phyloP scores from a whole-genome alignment of 495 filamentous ascomycete species.

The Penicillium soppii region DNA sequence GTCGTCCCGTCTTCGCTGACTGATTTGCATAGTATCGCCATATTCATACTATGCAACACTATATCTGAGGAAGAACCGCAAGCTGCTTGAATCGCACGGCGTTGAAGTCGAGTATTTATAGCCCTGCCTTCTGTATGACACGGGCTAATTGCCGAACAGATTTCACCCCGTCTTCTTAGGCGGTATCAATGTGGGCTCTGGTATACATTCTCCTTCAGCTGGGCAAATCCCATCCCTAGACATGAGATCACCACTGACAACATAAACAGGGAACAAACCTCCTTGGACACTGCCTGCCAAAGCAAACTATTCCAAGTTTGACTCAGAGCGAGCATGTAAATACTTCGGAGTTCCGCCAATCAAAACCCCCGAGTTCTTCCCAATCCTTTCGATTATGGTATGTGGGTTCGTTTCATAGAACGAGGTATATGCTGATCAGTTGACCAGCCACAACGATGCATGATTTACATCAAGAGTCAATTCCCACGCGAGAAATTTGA shows the following conservation, averaged over 20 bases:
- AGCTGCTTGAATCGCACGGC: constrained; percentile 51
- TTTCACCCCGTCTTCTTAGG: constrained; percentile 72
- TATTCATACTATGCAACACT: constrained; percentile 66
- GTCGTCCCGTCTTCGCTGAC: background rate
- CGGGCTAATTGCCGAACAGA: constrained; percentile 34
- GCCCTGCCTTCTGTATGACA: background rate
- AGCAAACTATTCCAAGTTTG: constrained; percentile 54
- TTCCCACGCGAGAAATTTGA: constrained; percentile 44
- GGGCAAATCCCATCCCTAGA: background rate
- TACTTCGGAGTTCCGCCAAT: constrained; percentile 51
- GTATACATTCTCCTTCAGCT: constrained; percentile 31
- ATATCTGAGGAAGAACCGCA: constrained; percentile 55
- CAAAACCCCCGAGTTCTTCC: constrained; percentile 49
- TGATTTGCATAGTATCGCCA: constrained; percentile 54
- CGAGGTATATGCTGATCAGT: background rate
- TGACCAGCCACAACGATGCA: constrained; percentile 57
- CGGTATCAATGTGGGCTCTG: constrained; percentile 64
- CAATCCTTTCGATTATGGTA: constrained; percentile 49
- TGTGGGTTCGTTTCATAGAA: background rate
- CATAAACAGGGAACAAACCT: constrained; percentile 63
- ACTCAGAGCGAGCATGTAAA: constrained; percentile 52
- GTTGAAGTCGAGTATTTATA: constrained; percentile 60
- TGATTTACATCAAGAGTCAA: constrained; percentile 60
- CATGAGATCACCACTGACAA: background rate
- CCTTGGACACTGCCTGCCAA: constrained; percentile 71